These are phyloP conservation scores for Emericellopsis cladophorae DNA, from an alignment of 2,329 filamentous ascomycete genomes.

Conservation along the genomic window DNA sequence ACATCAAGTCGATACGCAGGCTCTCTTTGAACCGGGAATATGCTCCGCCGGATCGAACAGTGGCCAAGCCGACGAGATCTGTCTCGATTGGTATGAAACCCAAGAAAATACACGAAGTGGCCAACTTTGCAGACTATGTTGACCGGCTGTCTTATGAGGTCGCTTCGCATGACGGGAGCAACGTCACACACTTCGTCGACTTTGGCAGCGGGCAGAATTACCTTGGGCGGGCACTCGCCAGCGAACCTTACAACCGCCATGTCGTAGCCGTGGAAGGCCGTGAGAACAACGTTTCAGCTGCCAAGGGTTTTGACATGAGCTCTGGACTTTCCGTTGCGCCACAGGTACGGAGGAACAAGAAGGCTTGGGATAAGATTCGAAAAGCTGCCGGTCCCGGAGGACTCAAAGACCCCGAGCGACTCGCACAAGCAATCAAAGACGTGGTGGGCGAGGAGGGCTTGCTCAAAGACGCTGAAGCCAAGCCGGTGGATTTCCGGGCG, in stretches of 20 bases:
- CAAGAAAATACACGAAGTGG: slow-evolving; percentile 92
- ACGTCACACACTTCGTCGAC: slow-evolving; percentile 81
- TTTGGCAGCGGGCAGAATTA: slow-evolving; percentile 98
- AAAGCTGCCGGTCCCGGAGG: slow-evolving; percentile 18
- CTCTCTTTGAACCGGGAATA: slow-evolving; percentile 57
- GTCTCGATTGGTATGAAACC: slow-evolving; percentile 86
- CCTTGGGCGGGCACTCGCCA: slow-evolving; percentile 75
- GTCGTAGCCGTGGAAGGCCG: slow-evolving; percentile 86
- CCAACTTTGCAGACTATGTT: slow-evolving; percentile 79
- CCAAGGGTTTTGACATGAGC: slow-evolving; percentile 71
- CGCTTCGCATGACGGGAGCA: slow-evolving; percentile 36
- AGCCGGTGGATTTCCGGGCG: slow-evolving; percentile 28
- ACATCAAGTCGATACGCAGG: slow-evolving; percentile 58
- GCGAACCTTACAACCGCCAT: slow-evolving; percentile 70
- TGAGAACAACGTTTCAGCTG: slow-evolving; percentile 75
- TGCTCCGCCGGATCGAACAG: slow-evolving; percentile 14
- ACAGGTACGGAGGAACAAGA: slow-evolving; percentile 71
- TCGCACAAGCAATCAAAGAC: slow-evolving; percentile 19
- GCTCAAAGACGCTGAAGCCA: slow-evolving; percentile 7
- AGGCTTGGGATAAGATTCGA: slow-evolving; percentile 49
- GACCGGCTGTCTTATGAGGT: slow-evolving; percentile 47
- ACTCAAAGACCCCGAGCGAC: slow-evolving; percentile 25
- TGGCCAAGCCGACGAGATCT: slow-evolving; percentile 36
- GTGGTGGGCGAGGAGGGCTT: slow-evolving; percentile 19
- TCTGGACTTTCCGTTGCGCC: slow-evolving; percentile 65